Evolutionary conservation across 345 rosid species (phyloP).

Genomic region (Garcia nutans): DNA sequence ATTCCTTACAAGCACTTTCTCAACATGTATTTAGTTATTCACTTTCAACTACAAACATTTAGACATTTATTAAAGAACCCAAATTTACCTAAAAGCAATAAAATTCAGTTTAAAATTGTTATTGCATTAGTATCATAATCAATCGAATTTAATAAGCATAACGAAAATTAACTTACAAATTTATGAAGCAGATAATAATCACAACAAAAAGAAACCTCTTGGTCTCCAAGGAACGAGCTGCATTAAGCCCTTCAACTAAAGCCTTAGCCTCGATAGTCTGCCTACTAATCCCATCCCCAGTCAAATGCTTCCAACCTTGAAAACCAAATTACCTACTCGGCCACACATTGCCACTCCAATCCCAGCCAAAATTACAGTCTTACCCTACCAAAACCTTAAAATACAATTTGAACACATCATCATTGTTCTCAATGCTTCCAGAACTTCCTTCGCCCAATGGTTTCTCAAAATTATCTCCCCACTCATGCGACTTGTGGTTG

Average conservation of each 20-base stretch:
- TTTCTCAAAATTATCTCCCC: conserved; percentile 49
- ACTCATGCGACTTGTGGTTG: conserved; percentile 51
- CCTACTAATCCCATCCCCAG: conserved; percentile 27
- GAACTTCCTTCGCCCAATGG: conserved; percentile 27
- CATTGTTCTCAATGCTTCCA: neutral
- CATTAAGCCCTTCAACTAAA: conserved; percentile 61
- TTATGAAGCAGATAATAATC: conserved; percentile 44
- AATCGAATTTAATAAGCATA: neutral
- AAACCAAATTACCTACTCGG: conserved; percentile 38
- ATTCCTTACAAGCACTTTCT: neutral
- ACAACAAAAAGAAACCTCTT: conserved; percentile 40
- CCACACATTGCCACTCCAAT: conserved; percentile 60
- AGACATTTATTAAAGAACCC: too few species aligned
- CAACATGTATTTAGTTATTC: too few species aligned
- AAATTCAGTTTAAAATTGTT: neutral
- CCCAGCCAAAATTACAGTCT: conserved; percentile 37
- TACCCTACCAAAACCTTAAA: conserved; percentile 43
- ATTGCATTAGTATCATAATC: neutral
- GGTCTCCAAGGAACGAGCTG: conserved; percentile 58
- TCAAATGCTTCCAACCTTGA: conserved; percentile 40
- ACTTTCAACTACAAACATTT: neutral
- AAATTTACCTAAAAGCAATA: neutral
- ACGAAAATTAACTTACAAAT: conserved; percentile 46
- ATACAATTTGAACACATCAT: conserved; percentile 28
- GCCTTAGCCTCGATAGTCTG: conserved; percentile 49